Base-by-base conservation (phyloP, 805 yeast species). In the Starmerella kuoi region DNA sequence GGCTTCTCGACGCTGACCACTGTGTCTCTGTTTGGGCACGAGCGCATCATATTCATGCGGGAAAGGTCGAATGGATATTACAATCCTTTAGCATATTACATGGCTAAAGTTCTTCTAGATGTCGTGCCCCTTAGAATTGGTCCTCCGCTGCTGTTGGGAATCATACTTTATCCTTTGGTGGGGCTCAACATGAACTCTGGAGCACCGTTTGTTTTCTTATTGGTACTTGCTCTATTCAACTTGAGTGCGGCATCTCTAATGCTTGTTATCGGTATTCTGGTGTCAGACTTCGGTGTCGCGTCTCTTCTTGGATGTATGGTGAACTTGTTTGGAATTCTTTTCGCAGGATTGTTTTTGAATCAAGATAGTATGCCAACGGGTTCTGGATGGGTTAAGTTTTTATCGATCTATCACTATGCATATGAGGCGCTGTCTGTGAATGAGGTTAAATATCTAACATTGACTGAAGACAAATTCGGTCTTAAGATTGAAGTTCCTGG, bases 31-130 rank as follows among this genome's bases (percentile, higher is more conserved):
- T 91, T 91, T 60, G 77, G 94, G 0, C 70, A 75, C 40, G 98
- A 91, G 59, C 70, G 97, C 53, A 74, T 86, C 35, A 84, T 88
- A 15, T 91, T 88, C 56, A 72, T 91, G 45, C 74, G 95, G 41
- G 98, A 91, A 61, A 72, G 98, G 42, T 86, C 97, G 5, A 91
- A 91, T 58, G 88, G 88, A 52, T 91, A 91, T 60, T 91, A 91
- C 61, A 77, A 77, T 46, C 94, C 98, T 14, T 58, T 79, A 41
- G 78, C 94, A 46, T 91, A 87, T 60, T 91, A 83, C 56, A 53
- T 76, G 35, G 79, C 94, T 52, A 91, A 91, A 58, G 78, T 91
- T 28, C 46, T 86, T 2, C 83, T 95, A 65, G 98, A 91, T 58
- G 79, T 91, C 28, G 61, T 91, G n/a, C 97, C 98, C 3, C 68